Base-by-base conservation (phyloP, 495 filamentous ascomycete species). In the Hypoxylon fuscum region DNA sequence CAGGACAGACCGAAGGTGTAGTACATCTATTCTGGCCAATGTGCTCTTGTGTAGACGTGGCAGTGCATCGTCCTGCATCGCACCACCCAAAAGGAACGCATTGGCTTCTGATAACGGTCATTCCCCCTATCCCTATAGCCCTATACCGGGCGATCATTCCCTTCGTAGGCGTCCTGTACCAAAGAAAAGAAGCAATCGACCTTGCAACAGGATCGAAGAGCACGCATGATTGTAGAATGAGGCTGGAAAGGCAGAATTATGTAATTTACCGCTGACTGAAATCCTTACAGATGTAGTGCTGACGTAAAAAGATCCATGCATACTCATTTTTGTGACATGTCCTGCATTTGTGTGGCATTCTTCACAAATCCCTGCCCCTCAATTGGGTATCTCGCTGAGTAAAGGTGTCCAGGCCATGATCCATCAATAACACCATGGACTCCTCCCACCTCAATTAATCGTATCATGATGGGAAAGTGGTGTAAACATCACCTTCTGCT, bases 271-370 rank as follows among this genome's bases (percentile, higher is more conserved):
- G 37, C 37, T 40, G 37, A 40, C 37, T 7, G 3, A 6, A 40
- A 40, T 40, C 37, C 37, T 40, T 40, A 40, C 9, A 18, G 37
- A 40, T n/a, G 8, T 40, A 40, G 37, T 40, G 37, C 37, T 40
- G 37, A 40, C 37, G 4, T 40, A 15, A 40, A 40, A 40, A 40
- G 37, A 18, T 40, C 37, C 37, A 40, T 40, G 18, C 37, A 40
- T 40, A 40, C 18, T 7, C 15, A 40, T 20, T 15, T 15, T n/a
- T n/a, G n/a, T 20, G 15, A 14, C 18, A 40, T 18, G 18, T 40
- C 37, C 18, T 14, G 37, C 15, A 40, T 6, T 1, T 17, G 37
- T 40, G 37, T 40, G 15, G 7, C 34, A 37, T 6, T n/a, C 37
- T 18, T 20, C 17, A 8, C 34, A 37, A 14, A 11, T 40, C 37